phyloP scores from a whole-genome alignment of 805 yeast genomes.

The Metschnikowia baotianmanensis region DNA sequence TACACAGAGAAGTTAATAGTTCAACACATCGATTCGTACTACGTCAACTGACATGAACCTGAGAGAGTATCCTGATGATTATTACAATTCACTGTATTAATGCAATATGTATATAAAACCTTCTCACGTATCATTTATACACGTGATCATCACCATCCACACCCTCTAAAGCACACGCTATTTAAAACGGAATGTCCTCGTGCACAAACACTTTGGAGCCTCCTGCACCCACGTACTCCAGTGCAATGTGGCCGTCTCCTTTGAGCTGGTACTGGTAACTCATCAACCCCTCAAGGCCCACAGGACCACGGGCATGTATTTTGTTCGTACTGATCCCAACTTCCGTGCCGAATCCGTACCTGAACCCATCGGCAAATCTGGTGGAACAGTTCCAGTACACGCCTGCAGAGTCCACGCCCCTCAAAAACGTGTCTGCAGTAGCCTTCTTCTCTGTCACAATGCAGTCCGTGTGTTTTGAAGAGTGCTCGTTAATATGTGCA shows the following conservation, averaged over 20 bases:
- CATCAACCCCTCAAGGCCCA: conserved; percentile 94
- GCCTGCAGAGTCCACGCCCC: conserved; percentile 91
- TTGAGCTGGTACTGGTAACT: conserved; percentile 91
- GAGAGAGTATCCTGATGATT: too few species aligned
- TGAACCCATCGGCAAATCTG: conserved; percentile 96
- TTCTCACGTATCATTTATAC: background rate
- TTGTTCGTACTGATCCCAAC: conserved; percentile 97
- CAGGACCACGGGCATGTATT: conserved; percentile 98
- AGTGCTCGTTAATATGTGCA: conserved; percentile 80
- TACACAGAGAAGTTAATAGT: too few species aligned
- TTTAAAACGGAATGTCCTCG: conserved; percentile 43
- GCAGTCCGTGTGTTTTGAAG: conserved; percentile 95
- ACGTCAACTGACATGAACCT: too few species aligned
- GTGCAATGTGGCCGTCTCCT: conserved; percentile 91
- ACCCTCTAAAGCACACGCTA: background rate
- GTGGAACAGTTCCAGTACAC: conserved; percentile 98
- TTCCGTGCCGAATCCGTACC: conserved; percentile 98
- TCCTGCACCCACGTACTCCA: conserved; percentile 91
- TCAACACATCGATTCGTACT: too few species aligned
- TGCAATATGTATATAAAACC: background rate
- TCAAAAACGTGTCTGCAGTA: conserved; percentile 72
- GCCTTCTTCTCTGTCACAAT: conserved; percentile 75
- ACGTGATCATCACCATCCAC: background rate
- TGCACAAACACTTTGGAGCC: conserved; percentile 79
- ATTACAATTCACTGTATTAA: background rate